phyloP scores from a whole-genome alignment of 1,284 basidiomycete genomes.

The Ceraceosorus guamensis region DNA sequence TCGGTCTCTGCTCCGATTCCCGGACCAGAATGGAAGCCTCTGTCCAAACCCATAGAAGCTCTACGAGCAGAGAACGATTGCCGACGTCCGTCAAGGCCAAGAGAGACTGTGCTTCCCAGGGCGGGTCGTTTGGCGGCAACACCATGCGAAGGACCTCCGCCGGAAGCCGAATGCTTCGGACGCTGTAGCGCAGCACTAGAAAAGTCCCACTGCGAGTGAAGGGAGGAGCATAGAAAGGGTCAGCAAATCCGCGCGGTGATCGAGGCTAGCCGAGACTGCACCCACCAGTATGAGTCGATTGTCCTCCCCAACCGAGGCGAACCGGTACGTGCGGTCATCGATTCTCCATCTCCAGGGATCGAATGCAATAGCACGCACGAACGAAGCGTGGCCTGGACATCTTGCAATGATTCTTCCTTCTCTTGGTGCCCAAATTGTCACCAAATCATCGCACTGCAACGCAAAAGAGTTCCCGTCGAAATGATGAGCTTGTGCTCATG shows the following conservation, averaged over 20 bases:
- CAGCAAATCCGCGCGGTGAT: background rate
- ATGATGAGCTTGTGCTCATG: too few species aligned
- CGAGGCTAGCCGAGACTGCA: background rate
- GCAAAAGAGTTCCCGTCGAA: too few species aligned
- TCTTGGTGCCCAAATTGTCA: constrained; percentile 55
- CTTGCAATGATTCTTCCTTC: constrained; percentile 67
- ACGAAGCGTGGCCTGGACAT: constrained; percentile 92
- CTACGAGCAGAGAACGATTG: background rate
- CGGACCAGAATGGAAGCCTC: background rate
- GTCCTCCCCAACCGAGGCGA: constrained; percentile 43
- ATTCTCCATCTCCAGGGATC: constrained; percentile 66
- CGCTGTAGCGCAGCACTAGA: constrained; percentile 28
- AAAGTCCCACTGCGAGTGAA: constrained; percentile 35
- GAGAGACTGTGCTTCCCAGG: background rate
- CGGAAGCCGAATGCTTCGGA: constrained; percentile 23
- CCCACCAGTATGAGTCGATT: constrained; percentile 29
- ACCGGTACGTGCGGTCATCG: constrained; percentile 33
- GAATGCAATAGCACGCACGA: constrained; percentile 80
- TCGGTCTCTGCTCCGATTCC: background rate
- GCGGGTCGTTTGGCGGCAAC: background rate
- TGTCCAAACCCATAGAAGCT: background rate
- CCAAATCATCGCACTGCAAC: constrained; percentile 66
- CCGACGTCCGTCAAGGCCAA: constrained; percentile 1
- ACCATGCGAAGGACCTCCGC: background rate
- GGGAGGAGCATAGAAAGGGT: constrained; percentile 1